Evolutionary conservation across 2,329 filamentous ascomycete species (phyloP).

Genomic region (Rhinocladiella similis): DNA sequence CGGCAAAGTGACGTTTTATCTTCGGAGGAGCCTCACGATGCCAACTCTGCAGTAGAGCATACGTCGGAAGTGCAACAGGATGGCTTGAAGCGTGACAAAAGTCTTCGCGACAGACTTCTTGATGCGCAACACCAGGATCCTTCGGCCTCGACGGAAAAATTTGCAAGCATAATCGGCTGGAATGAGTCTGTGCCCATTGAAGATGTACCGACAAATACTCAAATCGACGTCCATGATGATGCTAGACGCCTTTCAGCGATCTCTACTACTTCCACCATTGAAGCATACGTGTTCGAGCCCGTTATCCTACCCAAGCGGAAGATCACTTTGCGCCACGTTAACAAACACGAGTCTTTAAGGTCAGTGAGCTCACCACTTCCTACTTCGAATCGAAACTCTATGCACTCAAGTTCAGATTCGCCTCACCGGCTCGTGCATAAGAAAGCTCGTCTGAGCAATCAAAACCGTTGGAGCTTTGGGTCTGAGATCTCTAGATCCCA

Average conservation of each 20-base stretch:
- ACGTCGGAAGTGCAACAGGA: neutral
- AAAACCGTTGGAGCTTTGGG: constrained; percentile 44
- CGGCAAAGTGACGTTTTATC: neutral
- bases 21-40: neutral
- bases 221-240: constrained; percentile 30
- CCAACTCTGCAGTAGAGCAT: neutral
- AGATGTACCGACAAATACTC: constrained; percentile 1
- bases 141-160: constrained; percentile 47
- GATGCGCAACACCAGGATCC: constrained; percentile 31
- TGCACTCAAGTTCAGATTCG: constrained; percentile 40
- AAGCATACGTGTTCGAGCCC: constrained; percentile 54
- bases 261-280: constrained; percentile 56
- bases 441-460: constrained; percentile 49
- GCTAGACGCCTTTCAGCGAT: constrained; percentile 48
- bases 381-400: constrained; percentile 47
- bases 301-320: constrained; percentile 45
- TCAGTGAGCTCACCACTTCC: constrained; percentile 47
- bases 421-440: constrained; percentile 54
- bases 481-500: constrained; percentile 43
- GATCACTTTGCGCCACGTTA: constrained; percentile 53
- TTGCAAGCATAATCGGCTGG: constrained; percentile 54
- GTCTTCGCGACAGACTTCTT: constrained; percentile 36
- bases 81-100: constrained; percentile 30
- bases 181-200: constrained; percentile 31
- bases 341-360: constrained; percentile 54